phyloP scores from a whole-genome alignment of 2,329 filamentous ascomycete genomes.

The Albophoma yamanashiensis region DNA sequence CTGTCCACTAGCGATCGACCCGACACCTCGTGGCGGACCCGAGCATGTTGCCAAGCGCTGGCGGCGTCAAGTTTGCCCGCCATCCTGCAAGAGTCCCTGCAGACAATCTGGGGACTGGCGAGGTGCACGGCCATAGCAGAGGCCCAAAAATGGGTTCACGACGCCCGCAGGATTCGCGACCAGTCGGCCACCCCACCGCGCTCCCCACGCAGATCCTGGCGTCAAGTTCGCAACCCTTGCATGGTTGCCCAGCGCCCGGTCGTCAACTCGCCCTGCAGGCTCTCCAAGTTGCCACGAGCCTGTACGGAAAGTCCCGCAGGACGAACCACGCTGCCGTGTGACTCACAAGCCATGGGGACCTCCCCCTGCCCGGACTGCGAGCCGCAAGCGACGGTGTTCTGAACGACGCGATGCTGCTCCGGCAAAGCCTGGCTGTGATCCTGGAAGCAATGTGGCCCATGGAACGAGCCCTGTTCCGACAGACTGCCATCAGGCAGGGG shows the following conservation, averaged over 20 bases:
- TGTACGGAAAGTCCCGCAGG: background rate
- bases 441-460: background rate
- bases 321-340: background rate
- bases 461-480: background rate
- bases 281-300: background rate
- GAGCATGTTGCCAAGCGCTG: background rate
- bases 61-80: background rate
- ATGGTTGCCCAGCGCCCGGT: too few species aligned
- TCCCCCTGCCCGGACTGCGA: background rate
- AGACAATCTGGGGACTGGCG: background rate
- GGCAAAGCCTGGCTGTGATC: background rate
- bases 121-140: background rate
- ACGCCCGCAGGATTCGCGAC: background rate
- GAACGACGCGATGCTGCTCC: background rate
- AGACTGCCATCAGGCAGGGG: too few species aligned
- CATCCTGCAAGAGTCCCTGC: background rate
- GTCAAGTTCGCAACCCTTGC: background rate
- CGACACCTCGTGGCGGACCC: background rate
- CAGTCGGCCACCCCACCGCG: background rate
- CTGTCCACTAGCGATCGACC: background rate
- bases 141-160: background rate
- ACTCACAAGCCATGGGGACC: background rate
- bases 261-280: too few species aligned
- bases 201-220: background rate
- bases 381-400: background rate